These are phyloP conservation scores for Darksidea phi DNA, from an alignment of 495 filamentous ascomycete genomes.

Conservation along the genomic window DNA sequence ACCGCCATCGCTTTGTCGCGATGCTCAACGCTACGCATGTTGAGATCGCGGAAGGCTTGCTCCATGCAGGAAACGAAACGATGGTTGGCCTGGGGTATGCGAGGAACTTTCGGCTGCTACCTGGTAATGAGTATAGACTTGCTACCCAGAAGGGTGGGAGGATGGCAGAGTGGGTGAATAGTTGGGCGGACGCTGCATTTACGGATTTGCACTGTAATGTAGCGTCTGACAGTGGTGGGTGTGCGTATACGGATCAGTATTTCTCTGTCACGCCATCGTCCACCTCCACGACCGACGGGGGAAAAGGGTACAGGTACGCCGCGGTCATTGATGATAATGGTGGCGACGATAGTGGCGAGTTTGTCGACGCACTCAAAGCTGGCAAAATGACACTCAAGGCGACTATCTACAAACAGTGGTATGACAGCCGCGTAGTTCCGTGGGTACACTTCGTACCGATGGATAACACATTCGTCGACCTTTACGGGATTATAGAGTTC, in stretches of 20 bases:
- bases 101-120: conserved; percentile 37
- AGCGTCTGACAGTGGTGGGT: conserved; percentile 4
- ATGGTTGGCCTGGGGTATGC: conserved; percentile 7
- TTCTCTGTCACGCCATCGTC: conserved; percentile 20
- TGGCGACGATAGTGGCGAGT: conserved; percentile 38
- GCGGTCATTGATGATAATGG: conserved; percentile 46
- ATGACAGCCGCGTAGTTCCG: conserved; percentile 41
- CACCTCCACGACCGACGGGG: conserved; percentile 22
- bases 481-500: conserved; percentile 69
- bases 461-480: conserved; percentile 75
- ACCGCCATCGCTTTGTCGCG: conserved; percentile 69
- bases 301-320: conserved; percentile 43
- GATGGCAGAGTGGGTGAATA: conserved; percentile 37
- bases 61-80: neutral
- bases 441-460: conserved; percentile 65
- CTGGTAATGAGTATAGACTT: conserved; percentile 35
- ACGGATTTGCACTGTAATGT: conserved; percentile 42
- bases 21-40: conserved; percentile 67
- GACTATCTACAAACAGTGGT: conserved; percentile 46
- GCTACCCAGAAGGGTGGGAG: neutral
- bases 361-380: conserved; percentile 26
- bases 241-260: conserved; percentile 38
- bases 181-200: conserved; percentile 38
- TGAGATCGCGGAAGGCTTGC: conserved; percentile 37
- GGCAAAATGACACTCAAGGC: conserved; percentile 41